Base-by-base conservation (phyloP, 306 rosid species). In the Prunus mume region DNA sequence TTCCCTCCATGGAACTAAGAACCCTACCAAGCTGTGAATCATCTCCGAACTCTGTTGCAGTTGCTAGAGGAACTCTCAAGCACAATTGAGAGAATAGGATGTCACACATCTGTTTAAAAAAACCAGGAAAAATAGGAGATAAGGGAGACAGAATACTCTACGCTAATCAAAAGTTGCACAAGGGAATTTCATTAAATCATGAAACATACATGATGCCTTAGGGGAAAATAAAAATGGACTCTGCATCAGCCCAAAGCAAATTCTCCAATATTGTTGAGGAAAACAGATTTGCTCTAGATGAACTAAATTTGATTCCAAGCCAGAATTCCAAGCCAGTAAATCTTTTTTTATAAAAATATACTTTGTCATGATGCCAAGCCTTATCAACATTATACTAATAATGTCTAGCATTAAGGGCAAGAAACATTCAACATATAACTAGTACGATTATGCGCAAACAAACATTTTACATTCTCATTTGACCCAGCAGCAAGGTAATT, bases 1-100 rank as follows among this genome's bases (percentile, higher is more conserved):
- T 85, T 83, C 69, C 78, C 45, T 78, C 82, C 51, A 75, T 62
- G 78, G 70, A 61, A 64, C 75, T 73, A 65, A 85, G 78, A 80
- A 71, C 83, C 79, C 71, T 83, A 58, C 79, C 82, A 38, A 64
- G 78, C 49, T 87, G 91, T 73, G 81, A 63, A 51, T 87, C 96
- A 86, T 91, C 94, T 81, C 98, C 92, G 78, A 75, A 78, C 57
- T 91, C 81, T 71, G 81, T 64, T 68, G 87, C 74, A 70, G 89
- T 82, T 79, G 89, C 82, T 55, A 87, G 87, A 56, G 97, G 96
- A 82, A 90, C 93, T 88, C 91, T 91, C 80, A 96, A 83, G 86
- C 98, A 91, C 89, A 93, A 80, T 80, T 93, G 99, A 69, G 99
- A 96, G 86, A 96, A 93, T 34, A 96, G 87, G 71, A 96, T 88